Base-by-base conservation (phyloP, 768 basidiomycete species). In the Lentinula lateritia region DNA sequence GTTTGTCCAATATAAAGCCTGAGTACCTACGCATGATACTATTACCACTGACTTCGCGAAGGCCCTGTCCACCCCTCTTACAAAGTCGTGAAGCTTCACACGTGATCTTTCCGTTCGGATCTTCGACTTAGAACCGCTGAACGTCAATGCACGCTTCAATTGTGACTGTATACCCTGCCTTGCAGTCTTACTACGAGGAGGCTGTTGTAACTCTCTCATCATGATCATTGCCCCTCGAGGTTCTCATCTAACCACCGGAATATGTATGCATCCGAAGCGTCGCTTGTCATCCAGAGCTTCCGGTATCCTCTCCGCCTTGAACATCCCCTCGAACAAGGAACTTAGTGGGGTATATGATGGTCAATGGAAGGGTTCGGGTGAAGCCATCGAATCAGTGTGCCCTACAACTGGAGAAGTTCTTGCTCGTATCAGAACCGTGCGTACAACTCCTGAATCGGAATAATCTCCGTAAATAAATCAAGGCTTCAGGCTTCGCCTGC, bases 381-480 rank as follows among this genome's bases (percentile, higher is more conserved):
- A 89, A 57, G 60, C 90, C 5, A 68, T 90, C 16, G 75, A 82
- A 65, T 92, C 89, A 56, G 69, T 83, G 16, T 96, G 94, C 71
- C 94, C 94, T 13, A 85, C 92, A 8, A 96, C 94, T 15, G 93
- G 93, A 2, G 93, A 96, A 69, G 76, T 87, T 15, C 76, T 98
- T 41, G 95, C 89, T 41, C 80, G 81, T 60, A 85, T 96, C 50
- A 83, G 78, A 59, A 85, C 87, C 38, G 93, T 87, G 66, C 66
- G 84, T 75, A 50, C n/a, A 20, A 50, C 18, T 52, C 42, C 61
- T 18, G 36, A 59, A 35, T 15, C 54, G 16, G 36, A 60, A 59
- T 61, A 72, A 64, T 16, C 35, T 35, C 28, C 23, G 55, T 48
- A n/a, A 38, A 46, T 52, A 50, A 28, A 38, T 56, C 60, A 9